phyloP scores from a whole-genome alignment of 2,329 filamentous ascomycete genomes.

The Nemania sp. region DNA sequence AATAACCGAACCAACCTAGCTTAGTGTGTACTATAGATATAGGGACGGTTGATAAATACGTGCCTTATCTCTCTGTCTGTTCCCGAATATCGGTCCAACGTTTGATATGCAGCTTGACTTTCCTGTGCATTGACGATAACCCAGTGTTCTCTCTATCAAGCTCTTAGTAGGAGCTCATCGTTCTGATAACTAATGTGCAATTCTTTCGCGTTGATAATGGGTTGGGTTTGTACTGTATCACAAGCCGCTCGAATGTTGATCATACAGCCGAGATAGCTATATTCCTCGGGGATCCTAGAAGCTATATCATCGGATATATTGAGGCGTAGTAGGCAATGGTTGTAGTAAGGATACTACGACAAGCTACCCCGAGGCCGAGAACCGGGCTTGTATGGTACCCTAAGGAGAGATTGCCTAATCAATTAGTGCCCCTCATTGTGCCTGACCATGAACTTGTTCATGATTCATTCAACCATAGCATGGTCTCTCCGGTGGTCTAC shows the following conservation, averaged over 20 bases:
- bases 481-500: background rate
- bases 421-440: conserved; percentile 5
- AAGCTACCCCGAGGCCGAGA: conserved; percentile 28
- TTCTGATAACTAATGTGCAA: no score
- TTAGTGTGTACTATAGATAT: background rate
- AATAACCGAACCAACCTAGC: background rate
- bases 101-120: background rate
- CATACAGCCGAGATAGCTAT: conserved; percentile 34
- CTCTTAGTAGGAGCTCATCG: no score
- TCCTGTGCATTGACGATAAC: background rate
- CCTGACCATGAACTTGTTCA: background rate
- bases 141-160: no score
- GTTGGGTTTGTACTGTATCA: no score
- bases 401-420: conserved; percentile 5
- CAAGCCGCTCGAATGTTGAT: background rate
- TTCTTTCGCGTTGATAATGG: no score
- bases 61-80: background rate
- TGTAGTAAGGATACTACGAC: conserved; percentile 1
- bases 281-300: conserved; percentile 2
- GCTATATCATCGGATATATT: conserved; percentile 20
- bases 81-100: conserved; percentile 5
- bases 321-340: conserved; percentile 5
- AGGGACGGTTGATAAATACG: background rate
- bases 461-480: background rate
- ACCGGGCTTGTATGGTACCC: conserved; percentile 22